Evolutionary conservation across 441 rosid genomes (phyloP).

Genomic region (California macrophylla): DNA sequence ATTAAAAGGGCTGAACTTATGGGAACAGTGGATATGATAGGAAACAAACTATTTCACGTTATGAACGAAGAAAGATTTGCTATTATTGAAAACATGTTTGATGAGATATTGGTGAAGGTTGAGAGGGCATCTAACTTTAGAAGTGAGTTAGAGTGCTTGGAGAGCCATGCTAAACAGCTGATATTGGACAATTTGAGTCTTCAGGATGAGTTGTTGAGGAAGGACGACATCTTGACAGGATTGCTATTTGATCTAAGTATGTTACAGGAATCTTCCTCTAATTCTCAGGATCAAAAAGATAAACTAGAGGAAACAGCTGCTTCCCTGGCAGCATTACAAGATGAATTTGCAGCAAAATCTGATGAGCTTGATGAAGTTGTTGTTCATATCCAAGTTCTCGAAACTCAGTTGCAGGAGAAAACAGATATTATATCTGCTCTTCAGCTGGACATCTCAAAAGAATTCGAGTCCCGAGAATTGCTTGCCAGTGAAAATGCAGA

Average conservation of each 20-base stretch:
- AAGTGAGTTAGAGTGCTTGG: conserved; percentile 46
- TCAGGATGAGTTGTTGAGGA: conserved; percentile 62
- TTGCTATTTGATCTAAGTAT: conserved; percentile 80
- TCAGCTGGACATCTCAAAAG: conserved; percentile 38
- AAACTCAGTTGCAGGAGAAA: conserved; percentile 64
- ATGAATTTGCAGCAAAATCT: conserved; percentile 53
- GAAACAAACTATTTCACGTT: conserved; percentile 25
- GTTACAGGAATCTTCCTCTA: conserved; percentile 88
- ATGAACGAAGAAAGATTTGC: conserved; percentile 30
- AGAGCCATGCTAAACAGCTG: conserved; percentile 41
- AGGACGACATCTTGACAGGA: conserved; percentile 74
- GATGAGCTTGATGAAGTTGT: conserved; percentile 49
- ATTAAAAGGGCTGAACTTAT: conserved; percentile 40
- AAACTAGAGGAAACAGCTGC: conserved; percentile 59
- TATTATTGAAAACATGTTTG: conserved; percentile 35
- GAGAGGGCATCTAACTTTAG: conserved; percentile 35
- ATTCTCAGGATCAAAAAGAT: conserved; percentile 68
- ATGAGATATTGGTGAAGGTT: conserved; percentile 36
- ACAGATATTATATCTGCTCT: conserved; percentile 39
- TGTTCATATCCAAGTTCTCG: conserved; percentile 45
- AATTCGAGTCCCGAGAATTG: conserved; percentile 26
- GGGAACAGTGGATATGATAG: conserved; percentile 22
- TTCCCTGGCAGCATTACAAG: conserved; percentile 61
- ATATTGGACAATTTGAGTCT: conserved; percentile 46
- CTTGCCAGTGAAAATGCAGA: conserved; percentile 43